Percentiles rank a stretch among this genome's conserved stretches.
Conservation (phyloP, 2,329 filamentous ascomycete species). For the Raffaelea albimanens region DNA sequence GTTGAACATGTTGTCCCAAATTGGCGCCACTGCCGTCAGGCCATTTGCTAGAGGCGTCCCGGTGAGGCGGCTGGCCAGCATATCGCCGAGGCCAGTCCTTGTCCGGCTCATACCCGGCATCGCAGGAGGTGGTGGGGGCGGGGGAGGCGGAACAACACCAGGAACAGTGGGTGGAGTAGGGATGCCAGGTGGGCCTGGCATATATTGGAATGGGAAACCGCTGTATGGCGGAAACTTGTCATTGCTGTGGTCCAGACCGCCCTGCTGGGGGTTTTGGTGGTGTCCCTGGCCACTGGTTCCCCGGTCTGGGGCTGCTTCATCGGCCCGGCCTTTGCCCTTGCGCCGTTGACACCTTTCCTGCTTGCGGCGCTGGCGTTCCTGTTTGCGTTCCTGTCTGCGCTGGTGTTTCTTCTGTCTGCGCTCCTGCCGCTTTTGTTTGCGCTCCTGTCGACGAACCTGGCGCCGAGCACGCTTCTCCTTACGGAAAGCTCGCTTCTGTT, state of each 20-base stretch:
- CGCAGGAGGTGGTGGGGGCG: neutral
- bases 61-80: no score
- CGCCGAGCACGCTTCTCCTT: conserved; percentile 21
- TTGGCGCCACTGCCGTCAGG: neutral
- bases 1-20: conserved; percentile 5
- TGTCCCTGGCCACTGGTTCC: neutral
- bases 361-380: neutral
- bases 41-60: no score
- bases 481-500: conserved; percentile 22
- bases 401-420: conserved; percentile 1
- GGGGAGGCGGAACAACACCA: neutral
- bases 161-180: no score
- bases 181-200: no score
- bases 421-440: neutral
- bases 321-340: neutral
- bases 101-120: neutral
- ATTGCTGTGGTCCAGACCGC: neutral
- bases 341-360: neutral
- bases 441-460: conserved; percentile 1
- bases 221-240: no score
- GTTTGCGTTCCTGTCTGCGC: neutral
- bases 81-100: neutral
- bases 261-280: neutral
- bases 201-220: no score
- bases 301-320: neutral